Base-by-base conservation (phyloP, 768 basidiomycete species). In the Phallus indusiatus region DNA sequence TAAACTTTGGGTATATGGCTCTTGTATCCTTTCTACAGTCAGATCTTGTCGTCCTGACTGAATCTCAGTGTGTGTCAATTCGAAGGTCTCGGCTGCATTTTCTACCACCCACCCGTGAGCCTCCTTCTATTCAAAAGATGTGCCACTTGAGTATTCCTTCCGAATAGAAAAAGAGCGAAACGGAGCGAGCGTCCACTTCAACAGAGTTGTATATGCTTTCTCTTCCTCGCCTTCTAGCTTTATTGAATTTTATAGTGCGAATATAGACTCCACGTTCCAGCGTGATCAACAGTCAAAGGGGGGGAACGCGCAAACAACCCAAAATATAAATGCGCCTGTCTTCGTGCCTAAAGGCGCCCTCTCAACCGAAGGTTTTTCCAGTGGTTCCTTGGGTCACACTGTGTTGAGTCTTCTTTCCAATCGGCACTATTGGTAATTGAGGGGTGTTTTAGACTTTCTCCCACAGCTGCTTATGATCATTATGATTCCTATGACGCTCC, bases 81-180 rank as follows among this genome's bases (percentile, higher is more conserved):
- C 64, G 82, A 93, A 72, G 87, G 88, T 67, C 88, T 88, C 74
- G 89, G 89, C 60, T 94, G 92, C 72, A 75, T 80, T 53, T 94
- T 88, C 69, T 82, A 83, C 65, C 92, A 94, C 70, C 90, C 90
- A 53, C 76, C 82, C 65, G 86, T 88, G 68, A 60, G 36, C 35
- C 33, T 51, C 22, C 55, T 20, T 34, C 57, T 54, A 11, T 20
- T 34, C 36, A 33, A 28, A 7, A 28, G 28, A 28, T 28, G 10
- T 60, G 20, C 42, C 18, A 11, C 28, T 24, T 22, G 20, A 3
- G 28, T 2, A 28, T 7, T 28, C 7, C 7, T 28, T 2, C 7
- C 28, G 7, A 28, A 28, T 28, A 10, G 35, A 46, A 46, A 56
- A 17, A 66, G 69, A 21, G 55, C 47, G 54, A 28, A 42, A 14